Percentiles rank a stretch among this genome's conserved stretches.
Conservation (phyloP, 1,284 basidiomycete genomes). For the Trichosporon sp. region DNA sequence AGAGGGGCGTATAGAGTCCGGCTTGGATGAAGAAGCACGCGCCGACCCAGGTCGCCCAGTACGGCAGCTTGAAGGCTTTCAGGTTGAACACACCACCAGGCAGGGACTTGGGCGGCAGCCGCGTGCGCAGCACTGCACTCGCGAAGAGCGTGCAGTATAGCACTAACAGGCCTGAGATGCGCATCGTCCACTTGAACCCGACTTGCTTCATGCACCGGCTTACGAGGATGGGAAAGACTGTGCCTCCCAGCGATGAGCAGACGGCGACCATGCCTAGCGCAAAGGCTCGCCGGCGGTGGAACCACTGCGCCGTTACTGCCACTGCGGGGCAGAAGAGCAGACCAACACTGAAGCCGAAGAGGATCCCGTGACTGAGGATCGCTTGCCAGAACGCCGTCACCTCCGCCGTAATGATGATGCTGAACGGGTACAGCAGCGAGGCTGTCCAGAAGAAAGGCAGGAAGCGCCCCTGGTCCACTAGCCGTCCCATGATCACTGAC, state of each 20-base stretch:
- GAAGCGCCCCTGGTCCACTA: constrained; percentile 57
- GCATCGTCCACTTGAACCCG: constrained; percentile 26
- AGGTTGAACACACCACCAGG: constrained; percentile 23
- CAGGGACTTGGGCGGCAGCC: constrained; percentile 20
- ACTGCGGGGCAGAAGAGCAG: constrained; percentile 52
- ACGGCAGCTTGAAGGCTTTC: constrained; percentile 14
- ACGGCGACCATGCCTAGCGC: constrained; percentile 26
- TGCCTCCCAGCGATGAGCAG: constrained; percentile 40
- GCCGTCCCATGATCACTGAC: constrained; percentile 51
- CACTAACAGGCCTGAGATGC: constrained; percentile 22
- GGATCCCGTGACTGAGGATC: constrained; percentile 14
- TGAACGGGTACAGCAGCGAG: constrained; percentile 50
- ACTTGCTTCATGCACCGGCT: constrained; percentile 9
- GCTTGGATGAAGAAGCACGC: constrained; percentile 16
- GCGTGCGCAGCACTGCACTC: constrained; percentile 10
- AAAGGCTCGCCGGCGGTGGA: constrained; percentile 17
- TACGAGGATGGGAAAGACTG: constrained; percentile 50
- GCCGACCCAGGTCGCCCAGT: constrained; percentile 10
- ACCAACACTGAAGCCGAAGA: constrained; percentile 30
- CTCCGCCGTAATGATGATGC: constrained; percentile 55
- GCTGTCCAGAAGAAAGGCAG: constrained; percentile 49
- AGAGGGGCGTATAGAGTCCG: constrained; percentile 21
- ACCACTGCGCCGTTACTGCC: constrained; percentile 53
- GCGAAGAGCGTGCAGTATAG: constrained; percentile 18
- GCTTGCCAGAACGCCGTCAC: constrained; percentile 56